phyloP scores from a whole-genome alignment of 345 rosid genomes.

The Abelmoschus esculentus region DNA sequence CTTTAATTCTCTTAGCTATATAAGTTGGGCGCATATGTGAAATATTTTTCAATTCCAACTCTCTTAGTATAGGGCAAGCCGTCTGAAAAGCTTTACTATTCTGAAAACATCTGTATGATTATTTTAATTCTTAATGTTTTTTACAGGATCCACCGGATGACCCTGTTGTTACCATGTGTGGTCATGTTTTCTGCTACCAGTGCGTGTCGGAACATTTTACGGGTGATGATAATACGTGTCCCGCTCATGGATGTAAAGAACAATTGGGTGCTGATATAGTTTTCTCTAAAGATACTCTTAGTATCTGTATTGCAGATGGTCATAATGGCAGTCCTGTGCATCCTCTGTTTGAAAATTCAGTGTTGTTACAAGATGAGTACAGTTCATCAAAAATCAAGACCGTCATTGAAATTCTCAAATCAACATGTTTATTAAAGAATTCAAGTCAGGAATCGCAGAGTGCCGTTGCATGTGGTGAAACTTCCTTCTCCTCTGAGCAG shows the following conservation, averaged over 20 bases:
- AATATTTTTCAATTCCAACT: not conserved
- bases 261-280: conserved; percentile 65
- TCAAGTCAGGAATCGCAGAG: conserved; percentile 26
- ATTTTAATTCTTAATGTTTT: conserved; percentile 15
- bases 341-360: conserved; percentile 34
- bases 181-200: conserved; percentile 85
- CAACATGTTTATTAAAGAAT: conserved; percentile 31
- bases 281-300: conserved; percentile 68
- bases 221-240: conserved; percentile 81
- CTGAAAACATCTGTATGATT: conserved; percentile 5
- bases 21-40: not conserved
- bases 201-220: conserved; percentile 71
- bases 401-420: conserved; percentile 55
- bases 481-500: conserved; percentile 21
- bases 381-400: conserved; percentile 73
- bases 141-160: conserved; percentile 90
- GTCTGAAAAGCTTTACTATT: not conserved
- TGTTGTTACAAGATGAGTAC: conserved; percentile 43
- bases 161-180: conserved; percentile 79
- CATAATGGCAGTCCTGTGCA: conserved; percentile 27
- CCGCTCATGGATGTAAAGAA: conserved; percentile 56
- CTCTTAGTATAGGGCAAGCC: not conserved
- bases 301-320: conserved; percentile 40
- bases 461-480: conserved; percentile 22
- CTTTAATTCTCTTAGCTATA: not conserved